Conservation (phyloP, 1,139 yeast species). For the Yamadazyma epiphylla region DNA sequence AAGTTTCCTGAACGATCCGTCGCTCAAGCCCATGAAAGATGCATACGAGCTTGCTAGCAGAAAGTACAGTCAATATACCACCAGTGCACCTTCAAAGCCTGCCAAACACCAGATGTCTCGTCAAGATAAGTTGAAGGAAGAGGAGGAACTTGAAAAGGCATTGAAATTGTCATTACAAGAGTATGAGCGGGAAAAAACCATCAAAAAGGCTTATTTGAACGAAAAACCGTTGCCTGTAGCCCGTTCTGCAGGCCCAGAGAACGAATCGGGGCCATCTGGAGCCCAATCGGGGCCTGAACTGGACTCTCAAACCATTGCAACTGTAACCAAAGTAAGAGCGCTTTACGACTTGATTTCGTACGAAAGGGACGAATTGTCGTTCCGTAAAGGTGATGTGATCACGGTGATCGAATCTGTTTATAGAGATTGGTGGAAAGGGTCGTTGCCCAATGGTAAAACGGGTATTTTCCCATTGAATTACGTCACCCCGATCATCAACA, state of each 20-base stretch:
- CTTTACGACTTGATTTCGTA: constrained; percentile 73
- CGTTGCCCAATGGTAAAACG: constrained; percentile 63
- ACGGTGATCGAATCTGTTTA: constrained; percentile 85
- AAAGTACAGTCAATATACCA: constrained; percentile 41
- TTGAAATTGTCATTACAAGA: constrained; percentile 76
- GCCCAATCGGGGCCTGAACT: constrained; percentile 4
- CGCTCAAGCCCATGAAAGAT: constrained; percentile 65
- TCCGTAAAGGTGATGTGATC: constrained; percentile 72
- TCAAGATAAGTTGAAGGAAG: constrained; percentile 57
- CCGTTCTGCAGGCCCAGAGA: constrained; percentile 10
- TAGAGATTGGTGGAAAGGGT: constrained; percentile 96
- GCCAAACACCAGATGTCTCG: constrained; percentile 50
- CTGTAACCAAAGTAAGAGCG: constrained; percentile 73
- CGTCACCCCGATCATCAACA: constrained; percentile 74
- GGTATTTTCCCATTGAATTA: constrained; percentile 96
- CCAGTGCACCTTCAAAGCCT: constrained; percentile 53
- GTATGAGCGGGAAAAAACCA: constrained; percentile 38
- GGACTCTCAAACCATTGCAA: constrained; percentile 35
- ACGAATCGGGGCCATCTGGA: background rate
- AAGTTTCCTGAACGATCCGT: constrained; percentile 66
- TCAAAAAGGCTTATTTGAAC: constrained; percentile 25
- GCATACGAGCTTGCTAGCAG: constrained; percentile 46
- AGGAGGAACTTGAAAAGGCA: constrained; percentile 76
- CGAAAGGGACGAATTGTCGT: constrained; percentile 69
- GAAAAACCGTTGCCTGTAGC: constrained; percentile 32